Evolutionary conservation across 305 asterid species (phyloP), one percentile per base, ranked within the genome.

Genomic region (Fraxinus angustifolia): DNA sequence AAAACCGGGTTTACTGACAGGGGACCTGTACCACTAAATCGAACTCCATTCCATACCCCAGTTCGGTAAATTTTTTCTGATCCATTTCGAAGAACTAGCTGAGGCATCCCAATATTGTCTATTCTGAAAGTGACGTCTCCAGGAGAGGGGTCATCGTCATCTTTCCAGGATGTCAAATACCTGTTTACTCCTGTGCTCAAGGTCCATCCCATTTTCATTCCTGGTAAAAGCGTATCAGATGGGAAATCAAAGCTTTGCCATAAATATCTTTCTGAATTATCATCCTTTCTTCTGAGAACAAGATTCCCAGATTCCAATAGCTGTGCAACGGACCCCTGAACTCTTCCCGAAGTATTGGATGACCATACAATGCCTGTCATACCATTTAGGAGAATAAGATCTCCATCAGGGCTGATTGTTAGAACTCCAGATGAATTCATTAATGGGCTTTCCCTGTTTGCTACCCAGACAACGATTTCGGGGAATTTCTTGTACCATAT

Each of bases 31-130:
- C 87, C 89, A 19, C 86, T 86, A 28, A 79, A 84, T 38, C 83
- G 33, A 8, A 82, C 50, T 19, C 89, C 89, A 80, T 87, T 84
- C 89, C 89, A 87, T 1, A 86, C 81, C 19, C 89, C 89, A 1
- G 75, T 60, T 33, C 89, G 74, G 53, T 16, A 83, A 34, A 8
- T 7, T 70, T 78, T 40, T 14, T 1, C 35, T 21, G 80, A 14
- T 0, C 83, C 87, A 45, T 10, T 81, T 3, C 23, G 68, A 5
- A 79, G 6, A 1, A 62, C 21, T 14, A 60, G 26, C 6, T 81
- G 80, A 0, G 89, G 87, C 48, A 56, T 84, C 19, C 91, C 88
- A 35, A 79, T 4, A 17, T 42, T 58, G 16, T 84, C 87, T 17
- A 71, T 33, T 8, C 16, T 60, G 30, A 72, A 82, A 1, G 79